Percentiles rank a stretch among this genome's conserved stretches.
These are phyloP conservation scores for Penicillium paradoxum DNA, from an alignment of 495 filamentous ascomycete genomes.

Conservation along the genomic window DNA sequence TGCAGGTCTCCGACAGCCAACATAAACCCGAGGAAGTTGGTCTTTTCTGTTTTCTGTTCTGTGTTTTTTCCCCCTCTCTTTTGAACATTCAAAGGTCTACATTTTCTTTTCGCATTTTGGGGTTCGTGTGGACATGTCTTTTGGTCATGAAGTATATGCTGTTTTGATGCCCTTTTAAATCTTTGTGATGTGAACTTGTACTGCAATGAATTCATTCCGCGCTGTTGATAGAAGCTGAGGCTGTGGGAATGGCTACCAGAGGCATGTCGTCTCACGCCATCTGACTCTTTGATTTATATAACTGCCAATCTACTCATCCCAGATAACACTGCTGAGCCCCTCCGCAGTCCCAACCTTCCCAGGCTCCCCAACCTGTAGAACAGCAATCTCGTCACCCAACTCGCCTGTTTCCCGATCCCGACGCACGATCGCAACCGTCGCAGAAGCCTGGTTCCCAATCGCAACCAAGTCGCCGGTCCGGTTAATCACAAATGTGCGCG, in stretches of 20 bases:
- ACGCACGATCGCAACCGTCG: constrained; percentile 55
- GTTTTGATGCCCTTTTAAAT: constrained; percentile 1
- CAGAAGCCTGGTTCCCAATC: constrained; percentile 56
- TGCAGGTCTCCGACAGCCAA: constrained; percentile 17
- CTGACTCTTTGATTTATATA: constrained; percentile 2
- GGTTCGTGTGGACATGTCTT: neutral
- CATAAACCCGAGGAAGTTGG: constrained; percentile 23
- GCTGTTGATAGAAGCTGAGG: constrained; percentile 3
- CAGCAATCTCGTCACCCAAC: constrained; percentile 46
- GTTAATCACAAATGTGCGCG: constrained; percentile 64
- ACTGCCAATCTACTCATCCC: constrained; percentile 45
- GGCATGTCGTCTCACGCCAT: neutral
- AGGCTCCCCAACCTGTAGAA: constrained; percentile 34
- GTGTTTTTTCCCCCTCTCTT: too few species aligned
- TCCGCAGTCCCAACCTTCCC: constrained; percentile 36
- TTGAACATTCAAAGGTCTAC: constrained; percentile 7
- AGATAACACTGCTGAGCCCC: constrained; percentile 55
- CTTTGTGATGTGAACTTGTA: constrained; percentile 16
- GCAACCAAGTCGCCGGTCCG: constrained; percentile 55
- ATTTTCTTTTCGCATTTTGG: neutral
- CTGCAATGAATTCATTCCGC: constrained; percentile 5
- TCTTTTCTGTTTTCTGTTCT: too few species aligned
- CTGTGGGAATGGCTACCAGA: neutral
- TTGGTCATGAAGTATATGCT: constrained; percentile 14
- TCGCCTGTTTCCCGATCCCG: constrained; percentile 52